These are phyloP conservation scores for Botrytis fragariae DNA, from an alignment of 2,329 filamentous ascomycete species.

Conservation along the genomic window DNA sequence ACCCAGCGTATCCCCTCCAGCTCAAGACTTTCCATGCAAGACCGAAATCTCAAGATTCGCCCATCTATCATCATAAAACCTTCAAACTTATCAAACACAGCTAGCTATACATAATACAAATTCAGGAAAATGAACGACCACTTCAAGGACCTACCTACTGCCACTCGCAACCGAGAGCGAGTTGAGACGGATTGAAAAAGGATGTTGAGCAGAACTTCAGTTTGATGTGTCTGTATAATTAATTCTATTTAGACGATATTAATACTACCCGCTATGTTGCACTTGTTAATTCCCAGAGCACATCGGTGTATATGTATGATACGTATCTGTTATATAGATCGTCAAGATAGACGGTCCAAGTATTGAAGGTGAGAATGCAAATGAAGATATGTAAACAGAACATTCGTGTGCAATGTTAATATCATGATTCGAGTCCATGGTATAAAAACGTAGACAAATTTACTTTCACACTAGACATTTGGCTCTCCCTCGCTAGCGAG, in stretches of 20 bases:
- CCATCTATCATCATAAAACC: too few species aligned
- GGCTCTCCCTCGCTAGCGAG: neutral
- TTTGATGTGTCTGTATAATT: neutral
- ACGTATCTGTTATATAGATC: neutral
- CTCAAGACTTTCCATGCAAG: rapidly evolving
- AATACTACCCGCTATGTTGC: neutral
- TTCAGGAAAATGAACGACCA: neutral
- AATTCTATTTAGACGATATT: neutral
- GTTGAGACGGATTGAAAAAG: neutral
- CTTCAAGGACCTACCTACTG: neutral
- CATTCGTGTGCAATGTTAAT: neutral
- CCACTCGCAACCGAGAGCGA: neutral
- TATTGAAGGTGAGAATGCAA: neutral
- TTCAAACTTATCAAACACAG: too few species aligned
- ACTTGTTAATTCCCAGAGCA: neutral
- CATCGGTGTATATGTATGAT: neutral
- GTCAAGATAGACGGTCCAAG: neutral
- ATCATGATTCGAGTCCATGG: neutral
- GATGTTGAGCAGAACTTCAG: neutral
- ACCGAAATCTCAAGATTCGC: neutral
- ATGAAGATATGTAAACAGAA: neutral
- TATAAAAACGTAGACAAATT: neutral
- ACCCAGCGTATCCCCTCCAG: neutral
- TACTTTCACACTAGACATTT: neutral
- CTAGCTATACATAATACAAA: neutral